Base-by-base conservation (phyloP, 2,329 filamentous ascomycete species). In the Huntiella decipiens region DNA sequence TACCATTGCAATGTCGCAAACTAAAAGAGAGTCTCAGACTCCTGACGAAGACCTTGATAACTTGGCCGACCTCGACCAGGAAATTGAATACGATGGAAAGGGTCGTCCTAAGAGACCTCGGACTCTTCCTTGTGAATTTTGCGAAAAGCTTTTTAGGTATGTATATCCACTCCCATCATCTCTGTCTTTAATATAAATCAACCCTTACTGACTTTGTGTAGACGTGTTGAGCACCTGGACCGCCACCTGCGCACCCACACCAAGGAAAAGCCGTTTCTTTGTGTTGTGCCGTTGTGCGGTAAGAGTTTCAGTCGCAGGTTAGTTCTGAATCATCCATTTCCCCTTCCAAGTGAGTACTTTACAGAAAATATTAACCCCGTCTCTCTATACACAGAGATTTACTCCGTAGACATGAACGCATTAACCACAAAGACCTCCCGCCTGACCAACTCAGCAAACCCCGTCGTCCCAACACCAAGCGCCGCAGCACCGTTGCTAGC, bases 221-320 rank as follows among this genome's bases (percentile, higher is more conserved):
- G 73, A 58, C 71, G 73, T 54, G 71, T 77, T 53, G 73, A 77
- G 58, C 73, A 77, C 59, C 71, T 77, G 45, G 72, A 77, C 58
- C 66, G 73, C 56, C 73, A 77, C 57, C 72, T 76, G 58, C 66
- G 73, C 51, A 76, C 72, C 32, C 73, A 77, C 59, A 77, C 73
- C 53, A 77, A 77, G 55, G 73, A 77, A 60, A 77, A 77, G 57
- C 73, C 73, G 6, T 77, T 77, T 56, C 66, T 68, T 43, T 77
- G 73, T 53, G 63, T 55, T 51, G 74, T 71, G 69, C 66, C 67
- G 55, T 65, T 68, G 37, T 77, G 73, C 59, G 72, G 73, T 42
- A 76, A 76, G 60, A 73, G 67, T 1, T 77, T 77, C 60, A 71
- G 72, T 55, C 63, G 73, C 62, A 66, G 72, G 73, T 77, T 58